Base-by-base conservation (phyloP, 2,329 filamentous ascomycete genomes). In the Clonostachys rosea region DNA sequence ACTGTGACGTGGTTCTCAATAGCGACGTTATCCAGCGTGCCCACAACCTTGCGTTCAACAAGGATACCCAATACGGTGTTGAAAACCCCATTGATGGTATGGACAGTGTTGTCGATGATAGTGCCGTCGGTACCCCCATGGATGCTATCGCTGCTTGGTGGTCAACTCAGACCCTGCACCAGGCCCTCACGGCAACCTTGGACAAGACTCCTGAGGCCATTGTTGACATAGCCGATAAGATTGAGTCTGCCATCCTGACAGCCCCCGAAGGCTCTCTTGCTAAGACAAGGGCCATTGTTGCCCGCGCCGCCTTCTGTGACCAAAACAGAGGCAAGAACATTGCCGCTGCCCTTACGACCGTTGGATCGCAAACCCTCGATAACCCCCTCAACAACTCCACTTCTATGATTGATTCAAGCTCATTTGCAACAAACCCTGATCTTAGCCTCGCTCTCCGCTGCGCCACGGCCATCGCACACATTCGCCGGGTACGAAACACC, bases 61-160 rank as follows among this genome's bases (percentile, higher is more conserved):
- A 81, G 48, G 83, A 85, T 5, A 92, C 87, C 1, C 82, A 83
- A 3, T 74, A 88, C 57, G 82, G 84, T 33, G 78, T 83, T 0
- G 69, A 75, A 40, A 72, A 77, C 4, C 72, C 76, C 18, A 86
- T 89, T 52, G 82, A 86, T 45, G 83, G 87, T 43, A 87, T 95
- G 76, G 87, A 95, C 60, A 77, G 81, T 6, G 89, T 96, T 1
- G 87, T 94, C 4, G 87, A 94, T 49, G 92, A 96, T 58, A 81
- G 83, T 45, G 86, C 90, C 4, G 88, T 96, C 50, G 83, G 87
- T 45, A 94, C 89, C 16, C 89, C 91, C 1, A 79, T 96, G 54
- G 92, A 96, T 64, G 91, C 90, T 12, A 81, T 96, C 45, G 89
- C 91, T 7, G 89, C 91, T 3, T 96, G 91, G 91, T 94, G 85